Percentiles rank a stretch among this genome's conserved stretches.
Evolutionary conservation across 768 basidiomycete genomes (phyloP).

Genomic region (Suillus subluteus): DNA sequence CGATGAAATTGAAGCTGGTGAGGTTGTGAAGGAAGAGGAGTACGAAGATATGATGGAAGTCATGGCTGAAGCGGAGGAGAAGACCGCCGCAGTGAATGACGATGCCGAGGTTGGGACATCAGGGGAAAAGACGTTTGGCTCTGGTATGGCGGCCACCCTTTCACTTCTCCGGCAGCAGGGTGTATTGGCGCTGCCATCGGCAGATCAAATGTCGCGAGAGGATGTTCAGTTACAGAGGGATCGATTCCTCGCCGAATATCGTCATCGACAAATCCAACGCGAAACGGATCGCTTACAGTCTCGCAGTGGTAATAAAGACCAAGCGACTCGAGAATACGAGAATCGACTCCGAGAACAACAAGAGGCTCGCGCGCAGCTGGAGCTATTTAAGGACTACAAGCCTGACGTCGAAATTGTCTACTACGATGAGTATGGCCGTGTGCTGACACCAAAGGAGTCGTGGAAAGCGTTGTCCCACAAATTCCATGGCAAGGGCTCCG

Average conservation of each 20-base stretch:
- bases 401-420: conserved; percentile 97
- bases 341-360: conserved; percentile 91
- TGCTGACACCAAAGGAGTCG: conserved; percentile 90
- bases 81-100: conserved; percentile 35
- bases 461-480: conserved; percentile 98
- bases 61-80: conserved; percentile 62
- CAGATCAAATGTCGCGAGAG: conserved; percentile 78
- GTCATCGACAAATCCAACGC: conserved; percentile 72
- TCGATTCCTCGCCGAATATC: conserved; percentile 87
- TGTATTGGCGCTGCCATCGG: conserved; percentile 65
- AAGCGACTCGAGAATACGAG: conserved; percentile 93
- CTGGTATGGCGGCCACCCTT: conserved; percentile 88
- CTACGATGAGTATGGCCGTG: conserved; percentile 92
- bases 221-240: conserved; percentile 82
- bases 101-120: conserved; percentile 60
- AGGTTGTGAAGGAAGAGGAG: conserved; percentile 82
- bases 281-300: conserved; percentile 79
- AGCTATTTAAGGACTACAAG: conserved; percentile 91
- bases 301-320: conserved; percentile 85
- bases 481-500: conserved; percentile 98
- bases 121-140: conserved; percentile 75
- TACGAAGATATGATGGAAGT: conserved; percentile 77
- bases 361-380: conserved; percentile 80
- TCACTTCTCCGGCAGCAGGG: conserved; percentile 91
- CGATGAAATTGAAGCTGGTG: conserved; percentile 82